Conservation (phyloP, 2,329 filamentous ascomycete species). For the Colletotrichum sp. region DNA sequence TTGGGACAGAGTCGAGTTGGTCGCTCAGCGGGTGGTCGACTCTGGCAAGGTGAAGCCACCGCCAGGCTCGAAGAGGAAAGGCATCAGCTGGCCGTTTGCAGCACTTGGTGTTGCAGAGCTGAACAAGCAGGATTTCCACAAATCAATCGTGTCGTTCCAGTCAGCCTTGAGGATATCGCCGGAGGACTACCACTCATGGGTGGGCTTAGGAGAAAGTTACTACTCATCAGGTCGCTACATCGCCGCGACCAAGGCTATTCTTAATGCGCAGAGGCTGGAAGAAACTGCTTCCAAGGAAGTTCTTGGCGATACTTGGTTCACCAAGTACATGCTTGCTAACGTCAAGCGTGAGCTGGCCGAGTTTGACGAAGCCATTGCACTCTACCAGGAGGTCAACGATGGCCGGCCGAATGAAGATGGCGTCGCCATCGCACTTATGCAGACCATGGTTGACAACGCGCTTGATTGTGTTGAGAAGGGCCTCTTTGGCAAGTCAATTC, state of each 20-base stretch:
- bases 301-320: conserved; percentile 84
- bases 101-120: conserved; percentile 93
- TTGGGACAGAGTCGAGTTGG: conserved; percentile 95
- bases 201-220: conserved; percentile 96
- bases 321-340: conserved; percentile 95
- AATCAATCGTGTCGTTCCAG: conserved; percentile 91
- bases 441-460: conserved; percentile 84
- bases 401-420: conserved; percentile 79
- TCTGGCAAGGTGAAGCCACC: conserved; percentile 92
- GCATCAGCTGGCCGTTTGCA: conserved; percentile 94
- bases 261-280: conserved; percentile 81
- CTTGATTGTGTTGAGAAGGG: conserved; percentile 80
- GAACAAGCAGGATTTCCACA: conserved; percentile 89
- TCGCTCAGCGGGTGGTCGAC: conserved; percentile 88
- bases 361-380: conserved; percentile 79
- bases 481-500: conserved; percentile 81
- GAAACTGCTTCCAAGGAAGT: conserved; percentile 44
- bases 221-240: conserved; percentile 92
- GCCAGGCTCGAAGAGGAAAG: conserved; percentile 90
- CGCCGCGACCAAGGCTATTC: conserved; percentile 90
- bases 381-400: conserved; percentile 76
- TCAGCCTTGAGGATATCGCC: conserved; percentile 84
- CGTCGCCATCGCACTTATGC: conserved; percentile 84
- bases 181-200: conserved; percentile 92
- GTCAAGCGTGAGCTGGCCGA: conserved; percentile 92